phyloP scores from a whole-genome alignment of 1,284 basidiomycete genomes.

The Trametes sp. region DNA sequence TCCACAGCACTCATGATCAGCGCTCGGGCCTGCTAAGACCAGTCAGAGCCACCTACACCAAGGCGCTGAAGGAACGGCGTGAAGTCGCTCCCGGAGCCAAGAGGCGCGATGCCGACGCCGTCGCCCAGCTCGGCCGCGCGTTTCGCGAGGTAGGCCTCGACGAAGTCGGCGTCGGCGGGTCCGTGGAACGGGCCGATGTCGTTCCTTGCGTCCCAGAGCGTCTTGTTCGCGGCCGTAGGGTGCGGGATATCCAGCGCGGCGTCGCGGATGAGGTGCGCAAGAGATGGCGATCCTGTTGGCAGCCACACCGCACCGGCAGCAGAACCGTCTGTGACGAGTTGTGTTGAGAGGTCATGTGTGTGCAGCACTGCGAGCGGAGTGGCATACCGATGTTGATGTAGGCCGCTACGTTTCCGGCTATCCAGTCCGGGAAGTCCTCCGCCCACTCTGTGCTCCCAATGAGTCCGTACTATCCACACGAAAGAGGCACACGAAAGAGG shows the following conservation, averaged over 20 bases:
- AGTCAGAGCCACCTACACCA: conserved; percentile 46
- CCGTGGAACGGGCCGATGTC: conserved; percentile 63
- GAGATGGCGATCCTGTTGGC: conserved; percentile 71
- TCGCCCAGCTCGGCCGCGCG: conserved; percentile 31
- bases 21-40: not conserved
- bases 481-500: too few relatives aligned
- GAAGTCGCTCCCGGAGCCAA: conserved; percentile 75
- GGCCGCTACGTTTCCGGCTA: conserved; percentile 77
- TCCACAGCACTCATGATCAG: not conserved
- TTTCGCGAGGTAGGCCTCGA: conserved; percentile 37
- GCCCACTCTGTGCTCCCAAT: conserved; percentile 90
- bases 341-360: too few relatives aligned
- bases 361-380: not conserved
- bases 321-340: conserved; percentile 66
- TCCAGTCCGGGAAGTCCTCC: conserved; percentile 88
- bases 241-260: conserved; percentile 76
- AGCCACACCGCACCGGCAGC: conserved; percentile 72
- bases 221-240: conserved; percentile 58
- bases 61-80: conserved; percentile 81
- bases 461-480: conserved; percentile 76
- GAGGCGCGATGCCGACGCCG: conserved; percentile 46
- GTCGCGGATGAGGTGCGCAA: conserved; percentile 75
- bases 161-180: conserved; percentile 42
- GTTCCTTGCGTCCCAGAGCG: conserved; percentile 70
- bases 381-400: conserved; percentile 75